Base-by-base conservation (phyloP, 208 protist genomes). In the Trypanosoma platydactyli region DNA sequence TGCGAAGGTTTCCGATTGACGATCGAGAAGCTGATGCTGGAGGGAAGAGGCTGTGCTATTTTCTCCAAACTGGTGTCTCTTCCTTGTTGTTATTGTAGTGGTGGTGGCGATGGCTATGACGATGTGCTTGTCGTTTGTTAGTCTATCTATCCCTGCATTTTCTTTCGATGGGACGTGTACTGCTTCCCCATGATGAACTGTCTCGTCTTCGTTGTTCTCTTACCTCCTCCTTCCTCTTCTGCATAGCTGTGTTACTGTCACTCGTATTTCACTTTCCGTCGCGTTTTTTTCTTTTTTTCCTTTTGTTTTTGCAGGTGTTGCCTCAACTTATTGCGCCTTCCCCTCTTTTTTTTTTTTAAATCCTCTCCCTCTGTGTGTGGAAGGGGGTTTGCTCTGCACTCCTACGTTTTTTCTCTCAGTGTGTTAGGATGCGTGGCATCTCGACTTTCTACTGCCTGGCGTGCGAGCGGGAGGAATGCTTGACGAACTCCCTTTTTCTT, bases 381-480 rank as follows among this genome's bases (percentile, higher is more conserved):
- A 22, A 12, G 12, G 13, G 44, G 44, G 12, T 5, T 48, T 16
- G 44, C 44, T 2, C 16, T 48, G 12, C n/a, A 24, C 3, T 16
- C 16, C 16, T 12, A 3, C n/a, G 12, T 16, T 48, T 4, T n/a
- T 16, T 5, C 3, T 48, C 44, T 48, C 44, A 24, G 5, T 18
- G 27, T 35, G 22, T 1, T 59, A n/a, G 41, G n/a, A 94, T 91
- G 88, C 74, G 88, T 12, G 81, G 80, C 16, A 73, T 88, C 30
- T 79, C 84, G 0, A 56, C 78, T 24, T 64, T 94, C 29, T 94
- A 94, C 68, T 68, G 64, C 35, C 64, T 79, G 54, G 76, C 77
- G 9, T 94, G 88, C 65, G 88, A 88, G 53, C 73, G 77, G 49
- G 79, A 89, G 55, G 78, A 81, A 18, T 89, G 81, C 51, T 56